These are phyloP conservation scores for Neopestalotiopsis rosae DNA, from an alignment of 2,329 filamentous ascomycete genomes.

Conservation along the genomic window DNA sequence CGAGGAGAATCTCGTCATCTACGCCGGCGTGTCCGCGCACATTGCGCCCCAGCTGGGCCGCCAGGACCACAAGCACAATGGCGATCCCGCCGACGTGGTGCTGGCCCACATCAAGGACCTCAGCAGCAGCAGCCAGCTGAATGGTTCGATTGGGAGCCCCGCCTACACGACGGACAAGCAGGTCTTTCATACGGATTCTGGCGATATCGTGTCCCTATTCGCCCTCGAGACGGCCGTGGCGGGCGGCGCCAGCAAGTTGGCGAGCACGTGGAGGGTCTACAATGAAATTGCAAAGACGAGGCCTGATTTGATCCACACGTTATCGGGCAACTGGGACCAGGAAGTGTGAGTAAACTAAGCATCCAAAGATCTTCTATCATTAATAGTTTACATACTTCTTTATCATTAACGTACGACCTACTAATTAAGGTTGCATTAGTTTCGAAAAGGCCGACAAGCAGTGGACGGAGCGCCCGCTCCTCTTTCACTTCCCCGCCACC, in stretches of 20 bases:
- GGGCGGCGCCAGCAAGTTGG: conserved; percentile 63
- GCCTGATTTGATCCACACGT: conserved; percentile 63
- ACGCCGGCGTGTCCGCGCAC: conserved; percentile 64
- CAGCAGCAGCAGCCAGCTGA: conserved; percentile 29
- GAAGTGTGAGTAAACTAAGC: conserved; percentile 44
- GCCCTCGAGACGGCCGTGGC: conserved; percentile 56
- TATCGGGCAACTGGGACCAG: conserved; percentile 57
- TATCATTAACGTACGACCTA: too few relatives aligned
- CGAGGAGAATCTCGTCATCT: conserved; percentile 65
- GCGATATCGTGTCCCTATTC: conserved; percentile 65
- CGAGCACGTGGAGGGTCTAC: conserved; percentile 65
- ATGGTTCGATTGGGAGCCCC: conserved; percentile 57
- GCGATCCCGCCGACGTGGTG: conserved; percentile 55
- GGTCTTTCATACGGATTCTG: conserved; percentile 65
- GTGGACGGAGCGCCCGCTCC: conserved; percentile 55
- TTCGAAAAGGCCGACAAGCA: conserved; percentile 54
- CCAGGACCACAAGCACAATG: conserved; percentile 53
- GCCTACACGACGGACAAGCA: conserved; percentile 67
- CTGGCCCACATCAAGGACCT: conserved; percentile 69
- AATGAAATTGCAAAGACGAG: conserved; percentile 64
- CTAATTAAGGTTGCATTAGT: conserved; percentile 35
- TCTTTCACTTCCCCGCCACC: conserved; percentile 60
- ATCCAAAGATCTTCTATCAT: background rate
- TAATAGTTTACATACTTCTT: too few relatives aligned
- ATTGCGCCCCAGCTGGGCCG: conserved; percentile 58